Percentiles rank a stretch among this genome's conserved stretches.
phyloP scores from a whole-genome alignment of 2,329 filamentous ascomycete species.

The Aspergillus pseudoviridinutans region DNA sequence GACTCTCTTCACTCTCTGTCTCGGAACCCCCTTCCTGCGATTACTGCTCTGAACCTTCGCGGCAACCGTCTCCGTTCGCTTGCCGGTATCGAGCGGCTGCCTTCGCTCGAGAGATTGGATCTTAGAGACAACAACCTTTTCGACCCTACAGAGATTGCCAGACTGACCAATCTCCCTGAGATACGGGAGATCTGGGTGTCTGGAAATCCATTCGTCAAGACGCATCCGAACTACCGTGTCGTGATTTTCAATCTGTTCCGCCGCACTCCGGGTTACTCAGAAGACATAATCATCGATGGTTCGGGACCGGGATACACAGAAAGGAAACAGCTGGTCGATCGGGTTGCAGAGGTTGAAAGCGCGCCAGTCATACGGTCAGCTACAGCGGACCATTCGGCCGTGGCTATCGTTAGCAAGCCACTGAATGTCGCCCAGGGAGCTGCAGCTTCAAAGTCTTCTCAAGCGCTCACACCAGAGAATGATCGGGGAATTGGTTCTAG shows the following conservation, averaged over 20 bases:
- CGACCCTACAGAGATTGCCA: slow-evolving; percentile 87
- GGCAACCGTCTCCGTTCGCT: slow-evolving; percentile 83
- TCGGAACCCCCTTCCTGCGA: slow-evolving; percentile 79
- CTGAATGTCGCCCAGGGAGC: slow-evolving; percentile 28
- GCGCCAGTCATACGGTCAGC: slow-evolving; percentile 74
- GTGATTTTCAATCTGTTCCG: slow-evolving; percentile 96
- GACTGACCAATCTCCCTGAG: slow-evolving; percentile 84
- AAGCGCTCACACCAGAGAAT: slow-evolving; percentile 14
- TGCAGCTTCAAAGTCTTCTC: neutral
- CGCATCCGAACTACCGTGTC: slow-evolving; percentile 78
- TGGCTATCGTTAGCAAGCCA: slow-evolving; percentile 60
- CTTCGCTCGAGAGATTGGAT: slow-evolving; percentile 84
- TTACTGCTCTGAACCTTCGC: slow-evolving; percentile 86
- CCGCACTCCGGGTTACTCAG: slow-evolving; percentile 79
- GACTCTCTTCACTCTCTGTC: slow-evolving; percentile 84
- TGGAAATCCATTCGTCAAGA: slow-evolving; percentile 87
- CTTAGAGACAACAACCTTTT: slow-evolving; percentile 83
- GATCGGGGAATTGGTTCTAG: slow-evolving; percentile 31
- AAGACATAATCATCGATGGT: slow-evolving; percentile 86
- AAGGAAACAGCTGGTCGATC: slow-evolving; percentile 76
- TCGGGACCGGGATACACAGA: slow-evolving; percentile 80
- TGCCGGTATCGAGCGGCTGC: slow-evolving; percentile 82
- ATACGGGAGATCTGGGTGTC: slow-evolving; percentile 89
- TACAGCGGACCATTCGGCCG: slow-evolving; percentile 58
- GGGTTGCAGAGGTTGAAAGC: slow-evolving; percentile 68